Evolutionary conservation across 2,329 filamentous ascomycete genomes (phyloP), one percentile per base, ranked within the genome.

Genomic region (Nothophaeocryptopus gaeumannii): DNA sequence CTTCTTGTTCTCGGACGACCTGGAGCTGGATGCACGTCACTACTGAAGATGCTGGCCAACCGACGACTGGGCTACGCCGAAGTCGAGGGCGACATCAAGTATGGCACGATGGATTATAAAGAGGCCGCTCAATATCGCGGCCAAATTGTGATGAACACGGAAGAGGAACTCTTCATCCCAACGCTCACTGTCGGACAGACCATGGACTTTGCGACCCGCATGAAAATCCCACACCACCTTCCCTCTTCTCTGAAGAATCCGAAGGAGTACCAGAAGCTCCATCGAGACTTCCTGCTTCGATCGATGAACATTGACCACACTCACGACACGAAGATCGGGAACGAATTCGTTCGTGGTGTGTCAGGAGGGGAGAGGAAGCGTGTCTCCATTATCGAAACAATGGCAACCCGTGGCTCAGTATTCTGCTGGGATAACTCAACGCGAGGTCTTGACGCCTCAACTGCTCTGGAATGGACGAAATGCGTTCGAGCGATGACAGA

Each of bases 41-140:
- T 89, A 12, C 73, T 90, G 39, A 89, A 86, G 60, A 74, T 86
- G 59, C 73, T 89, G 5, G 76, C 83, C 43, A 89, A 89, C 60
- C 77, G 80, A 47, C 72, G 84, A 33, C 50, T 57, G n/a, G 64
- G 63, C 10, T 67, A 65, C 36, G 58, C 62, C 11, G 59, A 62
- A 31, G 71, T 86, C 20, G 76, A 72, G 26, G 81, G 81, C 38
- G 78, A 86, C 32, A 75, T 86, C 2, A 70, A 72, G 15, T 85
- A 78, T 58, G 83, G 78, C 1, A 68, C 69, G 0, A 66, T 80
- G 64, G 66, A 40, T 62, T 66, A 47, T 46, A 64, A 67, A 36
- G 70, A 75, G 61, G 67, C 70, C 14, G 68, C 72, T 42, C 65
- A 71, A 38, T 74, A 72, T 63, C 71, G 70, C 44, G 72, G 72